Conservation (phyloP, 2,329 filamentous ascomycete genomes). For the Microascus cirrosus region DNA sequence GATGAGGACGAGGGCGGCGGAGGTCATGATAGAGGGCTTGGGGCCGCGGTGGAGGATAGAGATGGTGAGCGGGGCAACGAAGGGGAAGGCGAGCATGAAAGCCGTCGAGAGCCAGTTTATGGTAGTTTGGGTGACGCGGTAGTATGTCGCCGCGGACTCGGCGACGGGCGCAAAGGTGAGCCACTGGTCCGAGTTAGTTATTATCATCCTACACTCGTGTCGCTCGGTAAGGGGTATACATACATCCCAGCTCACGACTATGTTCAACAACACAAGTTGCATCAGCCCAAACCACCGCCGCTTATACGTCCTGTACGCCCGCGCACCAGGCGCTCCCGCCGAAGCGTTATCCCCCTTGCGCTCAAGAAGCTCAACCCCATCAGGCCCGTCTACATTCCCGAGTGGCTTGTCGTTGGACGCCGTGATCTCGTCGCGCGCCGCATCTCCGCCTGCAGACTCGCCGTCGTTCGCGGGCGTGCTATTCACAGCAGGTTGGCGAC, state of each 20-base stretch:
- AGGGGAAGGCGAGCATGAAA: conserved; percentile 76
- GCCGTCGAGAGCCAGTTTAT: conserved; percentile 91
- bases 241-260: conserved; percentile 93
- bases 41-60: conserved; percentile 72
- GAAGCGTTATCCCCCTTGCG: background rate
- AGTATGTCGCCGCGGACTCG: conserved; percentile 62
- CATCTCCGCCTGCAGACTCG: background rate
- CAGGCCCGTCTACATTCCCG: background rate
- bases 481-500: background rate
- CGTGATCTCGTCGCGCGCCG: background rate
- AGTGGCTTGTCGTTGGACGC: background rate
- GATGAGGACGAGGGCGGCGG: conserved; percentile 61
- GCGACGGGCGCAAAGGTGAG: conserved; percentile 83
- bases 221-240: conserved; percentile 26
- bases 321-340: background rate
- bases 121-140: conserved; percentile 57
- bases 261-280: conserved; percentile 79
- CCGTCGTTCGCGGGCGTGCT: background rate
- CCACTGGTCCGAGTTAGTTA: conserved; percentile 47
- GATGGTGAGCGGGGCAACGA: conserved; percentile 61
- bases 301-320: conserved; percentile 50
- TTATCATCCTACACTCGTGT: background rate
- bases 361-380: background rate
- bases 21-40: conserved; percentile 61
- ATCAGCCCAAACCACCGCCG: conserved; percentile 79